These are phyloP conservation scores for Magnusiomyces sp. DNA, from an alignment of 1,139 yeast genomes.

Conservation along the genomic window DNA sequence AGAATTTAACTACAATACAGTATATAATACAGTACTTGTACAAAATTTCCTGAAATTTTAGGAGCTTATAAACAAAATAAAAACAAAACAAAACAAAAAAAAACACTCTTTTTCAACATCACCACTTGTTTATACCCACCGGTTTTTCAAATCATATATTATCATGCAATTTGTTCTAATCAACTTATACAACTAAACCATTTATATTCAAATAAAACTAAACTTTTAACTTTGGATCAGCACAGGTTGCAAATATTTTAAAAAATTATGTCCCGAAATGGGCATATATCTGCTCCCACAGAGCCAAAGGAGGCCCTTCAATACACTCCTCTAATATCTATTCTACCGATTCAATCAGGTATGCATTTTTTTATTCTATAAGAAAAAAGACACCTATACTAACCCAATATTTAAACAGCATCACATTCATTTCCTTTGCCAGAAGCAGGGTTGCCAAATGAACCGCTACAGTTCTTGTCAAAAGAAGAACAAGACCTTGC, in stretches of 20 bases:
- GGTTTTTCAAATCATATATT: not conserved
- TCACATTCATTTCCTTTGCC: slow-evolving; percentile 1
- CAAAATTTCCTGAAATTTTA: no score
- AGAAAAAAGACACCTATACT: not conserved
- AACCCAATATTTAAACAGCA: not conserved
- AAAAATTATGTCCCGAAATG: not conserved
- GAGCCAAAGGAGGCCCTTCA: slow-evolving; percentile 13
- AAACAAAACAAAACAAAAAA: not conserved
- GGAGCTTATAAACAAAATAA: not conserved
- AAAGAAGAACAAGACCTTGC: not conserved
- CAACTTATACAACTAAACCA: not conserved
- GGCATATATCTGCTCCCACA: slow-evolving; percentile 11
- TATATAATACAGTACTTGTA: no score
- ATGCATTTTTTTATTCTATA: not conserved
- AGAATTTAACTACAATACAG: no score
- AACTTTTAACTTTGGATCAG: no score
- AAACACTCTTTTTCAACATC: not conserved
- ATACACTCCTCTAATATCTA: slow-evolving; percentile 15
- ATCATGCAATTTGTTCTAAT: not conserved
- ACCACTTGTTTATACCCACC: not conserved
- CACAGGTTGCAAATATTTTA: no score
- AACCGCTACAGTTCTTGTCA: slow-evolving; percentile 2
- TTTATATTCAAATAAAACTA: not conserved
- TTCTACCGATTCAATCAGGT: slow-evolving; percentile 14
- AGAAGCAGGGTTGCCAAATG: slow-evolving; percentile 2